phyloP scores from a whole-genome alignment of 179 eudicot species.

The Spergularia azorica region DNA sequence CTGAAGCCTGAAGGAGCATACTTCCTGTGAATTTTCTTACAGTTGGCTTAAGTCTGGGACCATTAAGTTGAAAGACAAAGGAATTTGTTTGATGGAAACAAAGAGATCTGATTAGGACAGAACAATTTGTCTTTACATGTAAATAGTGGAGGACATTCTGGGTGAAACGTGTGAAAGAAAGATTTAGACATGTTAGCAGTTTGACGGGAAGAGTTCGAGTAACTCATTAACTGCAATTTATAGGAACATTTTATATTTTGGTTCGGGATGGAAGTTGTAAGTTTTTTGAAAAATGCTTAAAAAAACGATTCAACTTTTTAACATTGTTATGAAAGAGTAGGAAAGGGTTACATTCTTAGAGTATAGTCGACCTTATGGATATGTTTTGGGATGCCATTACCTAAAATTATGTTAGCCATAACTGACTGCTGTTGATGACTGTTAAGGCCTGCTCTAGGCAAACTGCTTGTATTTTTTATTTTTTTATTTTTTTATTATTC shows the following conservation, averaged over 20 bases:
- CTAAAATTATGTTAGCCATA: neutral
- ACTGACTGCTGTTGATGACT: neutral
- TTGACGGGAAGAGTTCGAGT: neutral
- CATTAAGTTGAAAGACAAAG: slow-evolving; percentile 4
- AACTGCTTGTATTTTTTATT: too few relatives aligned
- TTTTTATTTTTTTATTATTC: neutral
- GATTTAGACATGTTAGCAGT: too few relatives aligned
- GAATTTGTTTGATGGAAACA: neutral
- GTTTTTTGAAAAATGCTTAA: neutral
- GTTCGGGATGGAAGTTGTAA: too few relatives aligned
- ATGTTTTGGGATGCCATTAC: neutral
- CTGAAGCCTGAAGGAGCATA: neutral
- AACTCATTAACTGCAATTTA: neutral
- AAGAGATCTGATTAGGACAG: neutral
- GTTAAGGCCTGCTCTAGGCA: neutral
- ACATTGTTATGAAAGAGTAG: neutral
- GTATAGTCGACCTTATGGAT: neutral
- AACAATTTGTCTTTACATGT: neutral
- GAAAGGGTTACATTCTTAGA: neutral
- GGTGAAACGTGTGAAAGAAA: neutral
- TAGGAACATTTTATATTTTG: neutral
- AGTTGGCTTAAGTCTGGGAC: neutral
- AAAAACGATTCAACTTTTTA: neutral
- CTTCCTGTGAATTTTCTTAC: slow-evolving; percentile 13
- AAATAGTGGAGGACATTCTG: neutral